Conservation (phyloP, 2,329 filamentous ascomycete genomes). For the Colletotrichum acutatum region DNA sequence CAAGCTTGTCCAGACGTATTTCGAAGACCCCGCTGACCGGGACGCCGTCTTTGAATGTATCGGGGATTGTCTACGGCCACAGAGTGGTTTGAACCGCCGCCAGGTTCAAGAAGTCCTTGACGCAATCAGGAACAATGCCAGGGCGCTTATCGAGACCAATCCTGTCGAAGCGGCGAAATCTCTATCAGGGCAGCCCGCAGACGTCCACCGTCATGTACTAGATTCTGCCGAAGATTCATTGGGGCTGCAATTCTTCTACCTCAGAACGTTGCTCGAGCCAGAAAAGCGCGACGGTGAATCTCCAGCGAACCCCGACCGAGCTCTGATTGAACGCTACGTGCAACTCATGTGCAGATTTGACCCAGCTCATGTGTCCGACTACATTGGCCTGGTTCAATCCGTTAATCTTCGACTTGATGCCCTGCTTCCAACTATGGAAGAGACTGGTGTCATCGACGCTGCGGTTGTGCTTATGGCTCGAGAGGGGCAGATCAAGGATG, state of each 20-base stretch:
- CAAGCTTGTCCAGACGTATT: conserved; percentile 81
- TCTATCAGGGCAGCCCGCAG: conserved; percentile 69
- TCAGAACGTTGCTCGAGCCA: conserved; percentile 78
- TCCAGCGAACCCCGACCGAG: conserved; percentile 54
- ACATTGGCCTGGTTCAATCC: conserved; percentile 79
- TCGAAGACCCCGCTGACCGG: conserved; percentile 84
- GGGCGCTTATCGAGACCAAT: conserved; percentile 74
- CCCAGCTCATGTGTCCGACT: conserved; percentile 84
- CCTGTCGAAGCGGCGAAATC: conserved; percentile 72
- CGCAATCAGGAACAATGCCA: conserved; percentile 73
- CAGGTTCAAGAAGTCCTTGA: conserved; percentile 78
- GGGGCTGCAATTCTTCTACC: conserved; percentile 79
- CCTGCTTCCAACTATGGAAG: conserved; percentile 88
- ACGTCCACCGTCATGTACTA: conserved; percentile 75
- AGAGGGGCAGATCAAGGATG: conserved; percentile 84
- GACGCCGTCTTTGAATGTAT: conserved; percentile 84
- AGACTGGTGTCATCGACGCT: conserved; percentile 89
- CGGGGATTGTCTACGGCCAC: conserved; percentile 75
- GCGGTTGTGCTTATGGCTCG: conserved; percentile 90
- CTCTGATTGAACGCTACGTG: conserved; percentile 85
- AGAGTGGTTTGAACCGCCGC: conserved; percentile 71
- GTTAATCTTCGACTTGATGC: conserved; percentile 78
- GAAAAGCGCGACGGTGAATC: conserved; percentile 45
- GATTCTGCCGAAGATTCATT: conserved; percentile 69
- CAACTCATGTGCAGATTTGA: conserved; percentile 92